phyloP scores from a whole-genome alignment of 257 asterid genomes.

The Salvia rosmarinus region DNA sequence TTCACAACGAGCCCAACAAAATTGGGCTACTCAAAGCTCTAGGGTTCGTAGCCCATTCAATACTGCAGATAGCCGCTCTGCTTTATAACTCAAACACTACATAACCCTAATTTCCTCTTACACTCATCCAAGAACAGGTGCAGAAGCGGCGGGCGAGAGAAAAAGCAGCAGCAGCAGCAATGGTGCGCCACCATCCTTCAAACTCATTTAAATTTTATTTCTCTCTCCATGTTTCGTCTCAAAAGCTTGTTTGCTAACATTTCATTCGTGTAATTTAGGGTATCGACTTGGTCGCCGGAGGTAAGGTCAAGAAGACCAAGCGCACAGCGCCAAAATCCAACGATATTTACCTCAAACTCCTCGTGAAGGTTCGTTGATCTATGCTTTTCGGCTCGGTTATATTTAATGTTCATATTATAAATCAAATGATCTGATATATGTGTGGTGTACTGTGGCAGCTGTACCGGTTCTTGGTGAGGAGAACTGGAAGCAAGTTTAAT shows the following conservation, averaged over 20 bases:
- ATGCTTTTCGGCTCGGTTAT: not conserved
- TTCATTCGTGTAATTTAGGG: constrained; percentile 58
- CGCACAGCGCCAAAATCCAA: constrained; percentile 79
- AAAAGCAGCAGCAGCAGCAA: constrained; percentile 30
- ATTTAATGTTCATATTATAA: not conserved
- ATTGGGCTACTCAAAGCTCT: not conserved
- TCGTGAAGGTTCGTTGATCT: constrained; percentile 59
- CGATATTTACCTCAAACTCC: constrained; percentile 74
- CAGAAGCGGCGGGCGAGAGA: constrained; percentile 19
- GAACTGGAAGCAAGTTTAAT: constrained; percentile 86
- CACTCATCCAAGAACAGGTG: constrained; percentile 26
- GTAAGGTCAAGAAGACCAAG: constrained; percentile 86
- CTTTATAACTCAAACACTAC: constrained; percentile 19
- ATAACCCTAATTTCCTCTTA: constrained; percentile 42
- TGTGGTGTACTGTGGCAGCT: constrained; percentile 43
- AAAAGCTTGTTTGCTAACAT: not conserved
- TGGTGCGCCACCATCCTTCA: constrained; percentile 37
- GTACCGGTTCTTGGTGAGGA: constrained; percentile 86
- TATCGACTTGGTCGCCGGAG: constrained; percentile 91
- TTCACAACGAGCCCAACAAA: not conserved
- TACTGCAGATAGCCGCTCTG: not conserved
- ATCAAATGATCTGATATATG: constrained; percentile 19
- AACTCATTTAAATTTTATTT: not conserved
- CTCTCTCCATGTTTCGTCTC: not conserved
- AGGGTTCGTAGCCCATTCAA: constrained; percentile 15